Percentiles rank a stretch among this genome's conserved stretches.
Evolutionary conservation across 495 filamentous ascomycete genomes (phyloP).

Genomic region (Pyronema domesticum): DNA sequence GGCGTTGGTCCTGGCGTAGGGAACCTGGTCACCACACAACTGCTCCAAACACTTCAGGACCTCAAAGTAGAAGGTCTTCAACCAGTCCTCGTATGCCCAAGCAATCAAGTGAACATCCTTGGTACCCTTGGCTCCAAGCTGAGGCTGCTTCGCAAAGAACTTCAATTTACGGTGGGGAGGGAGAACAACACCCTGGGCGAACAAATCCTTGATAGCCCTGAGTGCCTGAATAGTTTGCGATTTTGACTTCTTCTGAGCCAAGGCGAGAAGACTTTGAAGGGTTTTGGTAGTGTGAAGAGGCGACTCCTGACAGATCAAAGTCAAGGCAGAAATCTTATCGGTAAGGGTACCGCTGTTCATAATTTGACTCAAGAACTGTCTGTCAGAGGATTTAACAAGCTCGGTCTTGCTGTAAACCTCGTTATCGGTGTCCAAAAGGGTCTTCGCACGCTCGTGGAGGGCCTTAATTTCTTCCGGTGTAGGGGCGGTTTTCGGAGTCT

Average conservation of each 20-base stretch:
- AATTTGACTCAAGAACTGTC: conserved; percentile 88
- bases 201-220: conserved; percentile 78
- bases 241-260: conserved; percentile 78
- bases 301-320: conserved; percentile 84
- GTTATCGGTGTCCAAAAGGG: conserved; percentile 57
- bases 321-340: conserved; percentile 90
- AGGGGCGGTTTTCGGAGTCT: conserved; percentile 30
- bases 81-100: conserved; percentile 89
- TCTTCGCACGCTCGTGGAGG: conserved; percentile 55
- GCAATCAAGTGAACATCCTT: conserved; percentile 58
- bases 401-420: conserved; percentile 38
- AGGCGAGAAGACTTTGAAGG: conserved; percentile 57
- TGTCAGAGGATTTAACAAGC: conserved; percentile 49
- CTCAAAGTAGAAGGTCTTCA: conserved; percentile 83
- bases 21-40: conserved; percentile 87
- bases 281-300: conserved; percentile 80
- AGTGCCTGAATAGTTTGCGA: conserved; percentile 87
- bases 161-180: conserved; percentile 65
- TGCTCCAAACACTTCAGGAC: conserved; percentile 72
- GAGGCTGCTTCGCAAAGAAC: conserved; percentile 63
- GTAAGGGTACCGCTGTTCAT: conserved; percentile 92
- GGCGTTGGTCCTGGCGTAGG: conserved; percentile 69
- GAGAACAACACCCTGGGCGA: conserved; percentile 70
- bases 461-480: conserved; percentile 46
- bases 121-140: conserved; percentile 48